These are phyloP conservation scores for Cordyceps tenuipes DNA, from an alignment of 2,329 filamentous ascomycete genomes.

Conservation along the genomic window DNA sequence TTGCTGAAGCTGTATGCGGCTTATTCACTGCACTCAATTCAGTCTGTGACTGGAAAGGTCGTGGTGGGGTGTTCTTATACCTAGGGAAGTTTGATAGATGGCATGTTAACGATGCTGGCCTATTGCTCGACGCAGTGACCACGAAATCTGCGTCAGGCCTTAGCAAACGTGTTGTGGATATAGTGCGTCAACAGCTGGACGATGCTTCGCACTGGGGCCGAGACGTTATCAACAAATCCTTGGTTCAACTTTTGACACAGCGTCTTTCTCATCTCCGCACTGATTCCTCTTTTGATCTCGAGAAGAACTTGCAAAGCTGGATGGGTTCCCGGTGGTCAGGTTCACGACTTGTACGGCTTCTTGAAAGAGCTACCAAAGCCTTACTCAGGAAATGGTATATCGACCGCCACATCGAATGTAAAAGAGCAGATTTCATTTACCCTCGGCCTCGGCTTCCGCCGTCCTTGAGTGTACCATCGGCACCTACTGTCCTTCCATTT, in stretches of 20 bases:
- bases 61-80: conserved; percentile 75
- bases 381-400: conserved; percentile 82
- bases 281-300: conserved; percentile 28
- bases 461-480: conserved; percentile 68
- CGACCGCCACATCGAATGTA: conserved; percentile 61
- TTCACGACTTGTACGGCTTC: conserved; percentile 68
- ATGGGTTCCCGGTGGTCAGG: conserved; percentile 77
- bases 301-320: conserved; percentile 48
- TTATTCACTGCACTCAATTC: conserved; percentile 92
- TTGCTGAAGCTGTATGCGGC: conserved; percentile 94
- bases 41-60: conserved; percentile 87
- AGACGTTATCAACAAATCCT: conserved; percentile 53
- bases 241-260: conserved; percentile 41
- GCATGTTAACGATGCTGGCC: conserved; percentile 82
- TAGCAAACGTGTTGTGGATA: conserved; percentile 82
- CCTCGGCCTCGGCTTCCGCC: conserved; percentile 64
- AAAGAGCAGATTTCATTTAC: conserved; percentile 51
- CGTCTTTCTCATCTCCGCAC: conserved; percentile 36
- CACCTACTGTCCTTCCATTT: conserved; percentile 91
- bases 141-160: conserved; percentile 63
- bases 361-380: conserved; percentile 75
- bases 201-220: conserved; percentile 84
- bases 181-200: conserved; percentile 77
- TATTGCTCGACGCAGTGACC: conserved; percentile 64
- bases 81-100: conserved; percentile 73